Evolutionary conservation across 257 asterid species (phyloP), one percentile per base, ranked within the genome.

Genomic region (Ballota nigra): DNA sequence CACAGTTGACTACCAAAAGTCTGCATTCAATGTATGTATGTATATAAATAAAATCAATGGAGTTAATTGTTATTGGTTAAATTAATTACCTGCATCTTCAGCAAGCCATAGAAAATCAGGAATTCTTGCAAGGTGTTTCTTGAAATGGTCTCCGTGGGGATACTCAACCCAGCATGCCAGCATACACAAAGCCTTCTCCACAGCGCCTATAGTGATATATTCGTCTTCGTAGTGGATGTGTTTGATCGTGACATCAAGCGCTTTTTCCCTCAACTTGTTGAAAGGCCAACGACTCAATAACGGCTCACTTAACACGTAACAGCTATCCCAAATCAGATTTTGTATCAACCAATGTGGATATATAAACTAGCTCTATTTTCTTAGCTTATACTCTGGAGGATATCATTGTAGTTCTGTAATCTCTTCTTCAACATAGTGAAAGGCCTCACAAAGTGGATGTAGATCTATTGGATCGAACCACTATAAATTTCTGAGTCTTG

Each of bases 191-290:
- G 81, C 88, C 78, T 89, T 89, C 77, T 85, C 91, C 1, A 89
- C 96, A 41, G 89, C 80, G 63, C 96, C 96, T 15, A 89, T 80
- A 0, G 93, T 85, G 72, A 89, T 85, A 53, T 89, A 86, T 73
- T 89, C 96, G 7, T 86, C 96, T 77, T 89, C 93, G 40, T 86
- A 89, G 33, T 86, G 96, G 31, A 89, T 89, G 82, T 87, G 93
- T 38, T 86, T 47, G 84, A 89, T 86, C 29, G 93, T 80, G 47
- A 78, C 87, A 16, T 51, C 11, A 51, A 22, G 86, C 63, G 90
- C 87, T 73, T 77, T 83, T 40, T 81, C 85, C 69, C 93, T 71
- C 64, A 83, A 47, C 72, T 85, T 87, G 76, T 79, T 78, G 20
- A 87, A 61, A 31, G 93, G 93, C 93, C 88, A 83, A 49, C 88